phyloP scores from a whole-genome alignment of 2,329 filamentous ascomycete species.

The Pseudogymnoascus sp. region DNA sequence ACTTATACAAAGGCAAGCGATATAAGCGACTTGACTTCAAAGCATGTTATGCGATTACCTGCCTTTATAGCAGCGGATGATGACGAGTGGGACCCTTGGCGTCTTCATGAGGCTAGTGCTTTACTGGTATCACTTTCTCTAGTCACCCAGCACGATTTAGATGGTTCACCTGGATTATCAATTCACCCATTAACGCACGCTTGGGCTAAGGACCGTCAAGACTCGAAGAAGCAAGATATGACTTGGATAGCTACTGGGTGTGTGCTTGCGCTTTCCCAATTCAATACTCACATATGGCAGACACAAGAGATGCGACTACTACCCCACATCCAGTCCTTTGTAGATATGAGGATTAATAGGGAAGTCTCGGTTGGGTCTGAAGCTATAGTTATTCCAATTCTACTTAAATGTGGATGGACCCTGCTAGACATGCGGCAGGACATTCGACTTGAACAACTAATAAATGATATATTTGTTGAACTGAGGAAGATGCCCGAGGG shows the following conservation, averaged over 20 bases:
- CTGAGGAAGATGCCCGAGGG: conserved; percentile 12
- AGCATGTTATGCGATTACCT: conserved; percentile 19
- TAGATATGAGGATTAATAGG: conserved; percentile 14
- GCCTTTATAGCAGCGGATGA: conserved; percentile 15
- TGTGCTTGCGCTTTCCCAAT: conserved; percentile 17
- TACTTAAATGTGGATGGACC: conserved; percentile 15
- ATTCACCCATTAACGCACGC: conserved; percentile 32
- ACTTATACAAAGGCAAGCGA: background rate
- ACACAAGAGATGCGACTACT: conserved; percentile 15
- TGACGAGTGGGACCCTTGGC: conserved; percentile 26
- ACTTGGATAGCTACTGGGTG: conserved; percentile 16
- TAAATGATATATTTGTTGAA: conserved; percentile 16
- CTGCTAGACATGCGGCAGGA: conserved; percentile 17
- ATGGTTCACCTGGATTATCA: conserved; percentile 20
- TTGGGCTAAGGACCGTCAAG: conserved; percentile 28
- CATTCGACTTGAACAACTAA: conserved; percentile 14
- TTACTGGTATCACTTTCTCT: conserved; percentile 27
- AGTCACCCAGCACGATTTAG: conserved; percentile 15
- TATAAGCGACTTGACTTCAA: conserved; percentile 11
- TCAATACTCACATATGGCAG: conserved; percentile 9
- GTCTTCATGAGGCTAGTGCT: conserved; percentile 22
- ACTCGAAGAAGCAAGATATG: background rate
- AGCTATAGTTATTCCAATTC: conserved; percentile 12
- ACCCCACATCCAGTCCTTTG: conserved; percentile 15
- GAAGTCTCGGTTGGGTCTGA: conserved; percentile 9